These are phyloP conservation scores for Gonapodya prolifera DNA, from an alignment of 192 early-diverging fungal species.

Conservation along the genomic window DNA sequence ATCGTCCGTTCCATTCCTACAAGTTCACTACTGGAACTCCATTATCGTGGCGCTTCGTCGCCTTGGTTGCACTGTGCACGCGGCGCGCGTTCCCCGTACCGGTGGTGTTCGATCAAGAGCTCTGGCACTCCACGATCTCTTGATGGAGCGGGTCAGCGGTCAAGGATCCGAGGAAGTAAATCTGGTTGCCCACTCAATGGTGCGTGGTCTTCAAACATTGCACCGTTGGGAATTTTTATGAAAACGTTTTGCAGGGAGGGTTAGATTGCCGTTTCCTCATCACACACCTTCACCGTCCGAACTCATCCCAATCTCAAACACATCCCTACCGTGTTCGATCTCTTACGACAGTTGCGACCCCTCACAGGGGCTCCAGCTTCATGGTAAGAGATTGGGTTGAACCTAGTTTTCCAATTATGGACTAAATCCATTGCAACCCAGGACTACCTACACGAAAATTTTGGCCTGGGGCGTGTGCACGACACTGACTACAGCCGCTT, in stretches of 20 bases:
- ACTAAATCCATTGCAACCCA: background rate
- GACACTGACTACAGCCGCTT: slow-evolving; percentile 18
- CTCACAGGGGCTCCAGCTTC: slow-evolving; percentile 81
- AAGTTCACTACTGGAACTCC: slow-evolving; percentile 26
- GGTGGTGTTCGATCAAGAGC: slow-evolving; percentile 65
- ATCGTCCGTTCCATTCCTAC: slow-evolving; percentile 58
- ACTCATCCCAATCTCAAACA: background rate
- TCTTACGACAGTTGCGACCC: slow-evolving; percentile 84
- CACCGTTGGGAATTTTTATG: background rate
- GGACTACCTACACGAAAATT: background rate
- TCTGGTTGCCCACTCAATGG: slow-evolving; percentile 88
- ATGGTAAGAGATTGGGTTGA: slow-evolving; percentile 79
- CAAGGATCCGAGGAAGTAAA: slow-evolving; percentile 49
- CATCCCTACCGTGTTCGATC: slow-evolving; percentile 54
- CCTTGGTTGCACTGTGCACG: slow-evolving; percentile 67
- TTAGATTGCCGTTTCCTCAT: slow-evolving; percentile 88
- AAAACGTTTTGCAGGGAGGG: slow-evolving; percentile 49
- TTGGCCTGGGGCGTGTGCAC: background rate
- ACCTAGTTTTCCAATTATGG: background rate
- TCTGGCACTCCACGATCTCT: slow-evolving; percentile 51
- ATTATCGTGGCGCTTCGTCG: slow-evolving; percentile 63
- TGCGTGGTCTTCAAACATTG: slow-evolving; percentile 15
- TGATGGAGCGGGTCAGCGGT: slow-evolving; percentile 35
- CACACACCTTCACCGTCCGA: slow-evolving; percentile 41
- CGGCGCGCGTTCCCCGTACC: slow-evolving; percentile 57